These are phyloP conservation scores for Pseudocercospora eumusae DNA, from an alignment of 2,329 filamentous ascomycete species.

Conservation along the genomic window DNA sequence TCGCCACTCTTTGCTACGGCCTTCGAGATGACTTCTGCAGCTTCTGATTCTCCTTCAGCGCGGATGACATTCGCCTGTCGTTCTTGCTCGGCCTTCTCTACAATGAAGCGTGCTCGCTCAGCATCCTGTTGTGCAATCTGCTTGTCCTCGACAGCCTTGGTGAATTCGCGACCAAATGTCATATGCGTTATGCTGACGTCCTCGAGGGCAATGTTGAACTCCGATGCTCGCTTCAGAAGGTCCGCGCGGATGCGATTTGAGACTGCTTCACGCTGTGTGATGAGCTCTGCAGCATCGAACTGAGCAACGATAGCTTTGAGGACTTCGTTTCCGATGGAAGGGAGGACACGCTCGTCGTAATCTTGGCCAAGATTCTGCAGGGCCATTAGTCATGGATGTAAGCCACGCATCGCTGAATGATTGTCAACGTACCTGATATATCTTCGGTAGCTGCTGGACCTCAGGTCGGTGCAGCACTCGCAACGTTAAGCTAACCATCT, in stretches of 20 bases:
- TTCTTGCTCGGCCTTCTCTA: constrained; percentile 98
- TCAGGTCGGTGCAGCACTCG: constrained; percentile 93
- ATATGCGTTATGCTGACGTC: constrained; percentile 99
- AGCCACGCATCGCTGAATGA: background rate
- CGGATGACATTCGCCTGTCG: constrained; percentile 97
- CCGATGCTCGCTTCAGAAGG: constrained; percentile 84
- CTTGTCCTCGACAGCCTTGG: constrained; percentile 98
- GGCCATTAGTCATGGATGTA: background rate
- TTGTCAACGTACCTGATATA: constrained; percentile 80
- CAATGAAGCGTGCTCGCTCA: constrained; percentile 94
- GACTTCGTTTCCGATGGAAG: constrained; percentile 58
- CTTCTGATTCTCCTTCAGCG: constrained; percentile 96
- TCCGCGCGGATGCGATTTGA: constrained; percentile 91
- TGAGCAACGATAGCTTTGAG: constrained; percentile 57
- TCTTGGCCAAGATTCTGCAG: constrained; percentile 88
- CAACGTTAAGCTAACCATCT: constrained; percentile 99
- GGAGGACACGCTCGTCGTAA: constrained; percentile 74
- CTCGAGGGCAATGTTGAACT: constrained; percentile 99
- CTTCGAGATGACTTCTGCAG: constrained; percentile 90
- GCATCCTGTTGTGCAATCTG: constrained; percentile 99
- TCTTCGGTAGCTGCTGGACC: constrained; percentile 88
- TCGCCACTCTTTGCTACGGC: constrained; percentile 92
- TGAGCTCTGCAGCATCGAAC: constrained; percentile 64
- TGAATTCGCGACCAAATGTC: constrained; percentile 99
- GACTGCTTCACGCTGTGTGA: constrained; percentile 97